Conservation (phyloP, 78 protist species). For the Dictyostelium brefeldianum region DNA sequence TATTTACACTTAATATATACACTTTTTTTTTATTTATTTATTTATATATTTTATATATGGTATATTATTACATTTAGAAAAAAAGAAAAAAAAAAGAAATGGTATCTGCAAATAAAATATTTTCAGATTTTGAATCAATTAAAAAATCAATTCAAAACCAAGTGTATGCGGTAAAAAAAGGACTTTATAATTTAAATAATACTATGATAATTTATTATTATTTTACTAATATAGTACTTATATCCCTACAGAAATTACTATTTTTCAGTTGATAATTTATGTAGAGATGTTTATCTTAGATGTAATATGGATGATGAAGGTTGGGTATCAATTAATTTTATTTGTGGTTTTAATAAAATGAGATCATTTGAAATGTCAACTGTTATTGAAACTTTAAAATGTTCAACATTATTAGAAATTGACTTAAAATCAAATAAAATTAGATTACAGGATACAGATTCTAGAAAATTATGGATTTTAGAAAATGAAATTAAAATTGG, state of each 20-base stretch:
- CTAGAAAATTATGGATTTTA: conserved; percentile 27
- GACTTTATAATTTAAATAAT: no score
- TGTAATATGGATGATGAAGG: conserved; percentile 86
- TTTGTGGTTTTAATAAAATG: conserved; percentile 80
- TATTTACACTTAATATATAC: no score
- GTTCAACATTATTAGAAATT: conserved; percentile 20
- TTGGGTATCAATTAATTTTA: conserved; percentile 70
- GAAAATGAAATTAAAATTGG: conserved; percentile 16
- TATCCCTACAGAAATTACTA: conserved; percentile 60
- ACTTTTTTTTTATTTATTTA: no score
- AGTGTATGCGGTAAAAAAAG: no score
- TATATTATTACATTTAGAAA: no score
- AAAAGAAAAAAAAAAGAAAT: neutral
- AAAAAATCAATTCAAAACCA: conserved; percentile 18
- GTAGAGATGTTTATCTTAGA: conserved; percentile 82
- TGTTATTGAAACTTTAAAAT: neutral
- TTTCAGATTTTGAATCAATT: conserved; percentile 19
- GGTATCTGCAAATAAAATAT: neutral
- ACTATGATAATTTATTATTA: no score
- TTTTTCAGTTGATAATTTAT: conserved; percentile 84
- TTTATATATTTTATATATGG: no score
- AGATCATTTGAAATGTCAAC: conserved; percentile 24
- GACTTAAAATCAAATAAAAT: neutral
- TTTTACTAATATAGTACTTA: no score
- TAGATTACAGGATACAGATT: neutral